These are phyloP conservation scores for Silybum marianum DNA, from an alignment of 129 eudicot species.

Conservation along the genomic window DNA sequence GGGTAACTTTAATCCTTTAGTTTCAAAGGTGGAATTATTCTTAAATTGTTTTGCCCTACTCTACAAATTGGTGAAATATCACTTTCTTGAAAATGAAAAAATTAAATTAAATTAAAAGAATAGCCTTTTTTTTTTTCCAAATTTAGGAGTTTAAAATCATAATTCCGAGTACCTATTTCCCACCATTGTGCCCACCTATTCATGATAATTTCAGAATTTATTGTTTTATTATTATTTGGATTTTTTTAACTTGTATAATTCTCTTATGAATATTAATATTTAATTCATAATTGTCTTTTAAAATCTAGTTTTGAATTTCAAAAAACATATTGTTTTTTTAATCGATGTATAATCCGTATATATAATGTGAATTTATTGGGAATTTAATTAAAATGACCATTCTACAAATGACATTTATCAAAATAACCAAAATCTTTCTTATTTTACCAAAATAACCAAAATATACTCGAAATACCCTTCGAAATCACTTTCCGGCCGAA, in stretches of 20 bases:
- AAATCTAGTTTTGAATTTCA: neutral
- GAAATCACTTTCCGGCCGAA: too few species aligned
- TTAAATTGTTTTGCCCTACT: conserved; percentile 37
- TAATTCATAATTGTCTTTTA: neutral
- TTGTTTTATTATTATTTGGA: neutral
- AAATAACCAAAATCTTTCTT: too few species aligned
- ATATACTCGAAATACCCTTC: too few species aligned
- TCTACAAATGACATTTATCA: too few species aligned
- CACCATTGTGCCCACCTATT: conserved; percentile 17
- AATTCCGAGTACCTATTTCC: conserved; percentile 7
- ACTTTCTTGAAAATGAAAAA: conserved; percentile 22
- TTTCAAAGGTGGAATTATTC: conserved; percentile 19
- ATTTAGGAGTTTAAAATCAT: conserved; percentile 9
- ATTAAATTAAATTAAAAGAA: neutral
- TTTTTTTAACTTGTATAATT: neutral
- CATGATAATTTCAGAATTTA: conserved; percentile 7
- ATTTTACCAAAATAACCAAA: too few species aligned
- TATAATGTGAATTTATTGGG: too few species aligned
- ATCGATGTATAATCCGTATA: neutral
- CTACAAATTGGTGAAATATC: conserved; percentile 43
- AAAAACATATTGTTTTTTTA: too few species aligned
- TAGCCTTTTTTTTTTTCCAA: neutral
- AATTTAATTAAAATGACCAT: too few species aligned
- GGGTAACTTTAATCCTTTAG: conserved; percentile 20
- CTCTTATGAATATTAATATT: neutral